Conservation (phyloP, 2,329 filamentous ascomycete species). For the Fusarium longipes region DNA sequence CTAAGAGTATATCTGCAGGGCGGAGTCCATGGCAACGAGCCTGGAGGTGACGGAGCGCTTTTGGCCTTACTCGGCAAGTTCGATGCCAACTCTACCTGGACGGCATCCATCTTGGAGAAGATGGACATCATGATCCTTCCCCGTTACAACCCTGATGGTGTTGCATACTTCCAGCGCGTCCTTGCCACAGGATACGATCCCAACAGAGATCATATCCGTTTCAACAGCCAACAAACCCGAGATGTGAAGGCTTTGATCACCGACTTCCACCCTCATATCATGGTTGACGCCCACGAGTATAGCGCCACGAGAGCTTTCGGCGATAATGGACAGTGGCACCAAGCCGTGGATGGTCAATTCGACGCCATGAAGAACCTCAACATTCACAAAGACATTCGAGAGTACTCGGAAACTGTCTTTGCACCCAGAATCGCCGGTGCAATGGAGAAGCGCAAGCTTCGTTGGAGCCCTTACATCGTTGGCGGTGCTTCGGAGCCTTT, state of each 20-base stretch:
- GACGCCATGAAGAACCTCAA: slow-evolving; percentile 47
- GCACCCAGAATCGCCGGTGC: slow-evolving; percentile 35
- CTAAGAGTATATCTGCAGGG: slow-evolving; percentile 46
- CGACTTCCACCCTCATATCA: slow-evolving; percentile 43
- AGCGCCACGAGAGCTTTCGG: slow-evolving; percentile 44
- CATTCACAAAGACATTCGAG: slow-evolving; percentile 45
- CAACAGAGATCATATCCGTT: slow-evolving; percentile 47
- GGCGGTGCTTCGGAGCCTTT: slow-evolving; percentile 31
- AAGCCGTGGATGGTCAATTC: slow-evolving; percentile 45
- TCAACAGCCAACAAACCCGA: slow-evolving; percentile 41
- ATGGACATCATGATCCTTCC: slow-evolving; percentile 47
- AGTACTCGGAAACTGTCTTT: slow-evolving; percentile 39
- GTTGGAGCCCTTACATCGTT: slow-evolving; percentile 46
- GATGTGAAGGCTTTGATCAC: slow-evolving; percentile 43
- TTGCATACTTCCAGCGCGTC: slow-evolving; percentile 45
- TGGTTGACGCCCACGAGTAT: slow-evolving; percentile 45
- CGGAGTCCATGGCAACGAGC: slow-evolving; percentile 48
- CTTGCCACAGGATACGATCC: slow-evolving; percentile 46
- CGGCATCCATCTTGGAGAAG: slow-evolving; percentile 41
- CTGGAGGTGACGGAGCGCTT: slow-evolving; percentile 44
- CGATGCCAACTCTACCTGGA: slow-evolving; percentile 44
- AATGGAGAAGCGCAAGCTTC: slow-evolving; percentile 39
- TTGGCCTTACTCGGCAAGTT: slow-evolving; percentile 45
- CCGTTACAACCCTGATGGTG: slow-evolving; percentile 48
- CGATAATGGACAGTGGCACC: slow-evolving; percentile 38